Percentiles rank a stretch among this genome's conserved stretches.
These are phyloP conservation scores for Linnemannia zychae DNA, from an alignment of 192 early-diverging fungal species.

Conservation along the genomic window DNA sequence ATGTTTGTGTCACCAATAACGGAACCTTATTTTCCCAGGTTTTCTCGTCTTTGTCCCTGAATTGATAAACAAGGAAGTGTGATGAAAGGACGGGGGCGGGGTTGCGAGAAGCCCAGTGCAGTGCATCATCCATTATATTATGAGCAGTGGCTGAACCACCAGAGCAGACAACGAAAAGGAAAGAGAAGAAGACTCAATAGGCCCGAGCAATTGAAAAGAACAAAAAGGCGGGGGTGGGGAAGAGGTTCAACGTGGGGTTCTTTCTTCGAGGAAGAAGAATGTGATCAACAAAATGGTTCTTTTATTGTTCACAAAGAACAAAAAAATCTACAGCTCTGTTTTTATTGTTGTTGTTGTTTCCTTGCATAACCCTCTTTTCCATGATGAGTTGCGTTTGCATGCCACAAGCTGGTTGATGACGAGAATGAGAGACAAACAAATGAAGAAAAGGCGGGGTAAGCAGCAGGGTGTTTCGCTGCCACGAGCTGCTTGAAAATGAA, in stretches of 20 bases:
- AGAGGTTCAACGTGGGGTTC: not conserved
- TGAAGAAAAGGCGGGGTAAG: not conserved
- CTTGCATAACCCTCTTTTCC: not conserved
- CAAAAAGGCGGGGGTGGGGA: not conserved
- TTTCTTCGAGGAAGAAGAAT: too few relatives aligned
- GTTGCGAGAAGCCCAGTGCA: not conserved
- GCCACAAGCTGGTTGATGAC: not conserved
- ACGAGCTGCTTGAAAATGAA: not conserved
- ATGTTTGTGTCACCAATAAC: constrained; percentile 23
- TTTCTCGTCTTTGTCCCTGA: not conserved
- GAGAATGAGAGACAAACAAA: not conserved
- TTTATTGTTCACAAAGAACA: not conserved
- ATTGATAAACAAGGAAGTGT: not conserved
- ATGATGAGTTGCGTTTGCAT: not conserved
- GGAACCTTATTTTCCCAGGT: constrained; percentile 38
- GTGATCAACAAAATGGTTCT: not conserved
- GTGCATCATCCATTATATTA: not conserved
- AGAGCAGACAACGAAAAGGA: not conserved
- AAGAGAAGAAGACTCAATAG: not conserved
- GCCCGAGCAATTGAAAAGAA: not conserved
- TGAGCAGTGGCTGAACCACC: too few relatives aligned
- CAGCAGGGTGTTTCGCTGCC: not conserved
- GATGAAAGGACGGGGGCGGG: not conserved
- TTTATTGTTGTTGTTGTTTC: not conserved
- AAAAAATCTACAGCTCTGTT: not conserved